Conservation (phyloP, 805 yeast genomes). For the Lachancea sp. region DNA sequence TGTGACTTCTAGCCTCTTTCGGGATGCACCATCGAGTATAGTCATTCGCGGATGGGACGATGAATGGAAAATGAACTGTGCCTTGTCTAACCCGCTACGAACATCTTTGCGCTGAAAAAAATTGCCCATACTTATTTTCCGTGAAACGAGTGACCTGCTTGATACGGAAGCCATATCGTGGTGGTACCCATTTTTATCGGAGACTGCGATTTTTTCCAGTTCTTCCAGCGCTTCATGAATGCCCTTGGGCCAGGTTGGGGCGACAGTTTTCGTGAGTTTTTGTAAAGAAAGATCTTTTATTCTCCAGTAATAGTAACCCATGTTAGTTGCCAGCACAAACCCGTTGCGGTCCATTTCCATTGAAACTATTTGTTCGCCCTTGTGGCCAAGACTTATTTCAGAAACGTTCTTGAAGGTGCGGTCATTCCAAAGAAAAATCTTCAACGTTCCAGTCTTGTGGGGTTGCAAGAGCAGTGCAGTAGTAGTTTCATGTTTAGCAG, state of each 20-base stretch:
- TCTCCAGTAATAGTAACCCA: conserved; percentile 23
- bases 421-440: conserved; percentile 28
- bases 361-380: conserved; percentile 19
- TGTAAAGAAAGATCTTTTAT: conserved; percentile 11
- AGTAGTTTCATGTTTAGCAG: conserved; percentile 8
- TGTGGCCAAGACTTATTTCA: conserved; percentile 18
- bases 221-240: conserved; percentile 15
- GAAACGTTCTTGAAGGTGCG: conserved; percentile 21
- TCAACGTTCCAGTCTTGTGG: conserved; percentile 15
- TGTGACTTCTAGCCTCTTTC: conserved; percentile 9
- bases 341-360: conserved; percentile 14
- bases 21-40: conserved; percentile 20
- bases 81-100: not conserved
- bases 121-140: conserved; percentile 16
- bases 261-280: conserved; percentile 18
- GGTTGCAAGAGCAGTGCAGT: conserved; percentile 21
- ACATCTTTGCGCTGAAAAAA: conserved; percentile 16
- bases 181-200: not conserved
- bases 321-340: conserved; percentile 19
- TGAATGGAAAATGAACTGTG: conserved; percentile 18
- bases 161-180: not conserved
- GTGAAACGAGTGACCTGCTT: conserved; percentile 9
- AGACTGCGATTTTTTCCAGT: conserved; percentile 4
- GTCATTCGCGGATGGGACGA: conserved; percentile 6
- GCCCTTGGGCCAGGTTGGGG: conserved; percentile 17